Conservation (phyloP, 2,329 filamentous ascomycete genomes). For the Xylariaceae sp. region DNA sequence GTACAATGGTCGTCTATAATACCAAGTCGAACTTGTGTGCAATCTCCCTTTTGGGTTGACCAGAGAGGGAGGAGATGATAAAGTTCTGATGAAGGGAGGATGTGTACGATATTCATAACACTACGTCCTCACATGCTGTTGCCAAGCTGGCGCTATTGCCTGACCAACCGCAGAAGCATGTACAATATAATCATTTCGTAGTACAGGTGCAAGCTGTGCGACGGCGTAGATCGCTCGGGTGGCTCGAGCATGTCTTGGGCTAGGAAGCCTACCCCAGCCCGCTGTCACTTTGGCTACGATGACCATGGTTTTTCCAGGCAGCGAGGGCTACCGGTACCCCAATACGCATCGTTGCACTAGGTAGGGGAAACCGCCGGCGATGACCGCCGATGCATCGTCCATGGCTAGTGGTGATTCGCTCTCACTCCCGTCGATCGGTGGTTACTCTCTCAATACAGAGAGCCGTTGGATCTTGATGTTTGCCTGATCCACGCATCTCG, state of each 20-base stretch:
- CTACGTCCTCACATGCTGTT: constrained; percentile 14
- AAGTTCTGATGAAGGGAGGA: constrained; percentile 16
- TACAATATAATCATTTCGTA: constrained; percentile 21
- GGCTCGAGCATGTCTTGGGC: constrained; percentile 21
- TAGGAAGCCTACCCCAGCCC: constrained; percentile 1
- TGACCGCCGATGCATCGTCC: too few relatives aligned
- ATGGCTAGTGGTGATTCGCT: too few relatives aligned
- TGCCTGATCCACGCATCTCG: too few relatives aligned
- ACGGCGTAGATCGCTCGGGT: constrained; percentile 23
- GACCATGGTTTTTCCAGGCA: too few relatives aligned
- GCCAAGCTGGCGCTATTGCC: constrained; percentile 15
- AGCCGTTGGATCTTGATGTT: too few relatives aligned
- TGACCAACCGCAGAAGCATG: constrained; percentile 14
- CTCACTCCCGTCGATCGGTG: too few relatives aligned
- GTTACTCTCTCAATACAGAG: too few relatives aligned
- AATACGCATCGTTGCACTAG: too few relatives aligned
- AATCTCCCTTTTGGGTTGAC: constrained; percentile 14
- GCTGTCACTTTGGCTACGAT: too few relatives aligned
- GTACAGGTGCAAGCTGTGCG: constrained; percentile 20
- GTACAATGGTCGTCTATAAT: constrained; percentile 14
- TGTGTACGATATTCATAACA: constrained; percentile 11
- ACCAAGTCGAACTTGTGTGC: constrained; percentile 11
- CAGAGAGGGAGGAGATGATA: constrained; percentile 3
- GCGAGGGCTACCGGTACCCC: too few relatives aligned
- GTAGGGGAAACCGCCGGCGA: too few relatives aligned